phyloP scores from a whole-genome alignment of 2,329 filamentous ascomycete species.

The Ascochyta koolunga region DNA sequence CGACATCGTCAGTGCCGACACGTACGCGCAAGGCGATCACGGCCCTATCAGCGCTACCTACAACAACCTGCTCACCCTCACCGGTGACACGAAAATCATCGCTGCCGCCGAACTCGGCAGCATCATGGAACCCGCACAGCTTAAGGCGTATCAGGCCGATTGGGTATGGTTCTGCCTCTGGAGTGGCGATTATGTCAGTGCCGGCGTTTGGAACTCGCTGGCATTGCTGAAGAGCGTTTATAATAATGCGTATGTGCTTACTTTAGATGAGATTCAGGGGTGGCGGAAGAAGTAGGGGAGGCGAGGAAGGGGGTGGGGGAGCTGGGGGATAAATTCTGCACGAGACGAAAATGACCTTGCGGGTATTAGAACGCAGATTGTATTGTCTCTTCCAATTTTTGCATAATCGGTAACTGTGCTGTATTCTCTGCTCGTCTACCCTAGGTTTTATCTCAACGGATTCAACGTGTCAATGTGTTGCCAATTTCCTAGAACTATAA shows the following conservation, averaged over 20 bases:
- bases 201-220: conserved; percentile 50
- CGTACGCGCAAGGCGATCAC: conserved; percentile 53
- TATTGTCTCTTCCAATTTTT: too few species aligned
- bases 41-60: conserved; percentile 55
- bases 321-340: too few species aligned
- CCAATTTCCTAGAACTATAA: too few species aligned
- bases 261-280: conserved; percentile 37
- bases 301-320: neutral
- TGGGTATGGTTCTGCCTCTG: conserved; percentile 59
- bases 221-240: conserved; percentile 50
- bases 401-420: too few species aligned
- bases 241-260: conserved; percentile 34
- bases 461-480: too few species aligned
- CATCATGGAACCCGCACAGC: conserved; percentile 51
- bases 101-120: conserved; percentile 57
- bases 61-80: conserved; percentile 52
- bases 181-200: conserved; percentile 53
- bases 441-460: too few species aligned
- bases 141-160: conserved; percentile 54
- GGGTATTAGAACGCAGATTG: too few species aligned
- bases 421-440: too few species aligned
- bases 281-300: conserved; percentile 18
- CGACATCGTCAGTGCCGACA: conserved; percentile 56
- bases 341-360: too few species aligned
- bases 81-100: conserved; percentile 56